These are phyloP conservation scores for Effrenium voratum DNA, from an alignment of 73 alveolate species.

Conservation along the genomic window DNA sequence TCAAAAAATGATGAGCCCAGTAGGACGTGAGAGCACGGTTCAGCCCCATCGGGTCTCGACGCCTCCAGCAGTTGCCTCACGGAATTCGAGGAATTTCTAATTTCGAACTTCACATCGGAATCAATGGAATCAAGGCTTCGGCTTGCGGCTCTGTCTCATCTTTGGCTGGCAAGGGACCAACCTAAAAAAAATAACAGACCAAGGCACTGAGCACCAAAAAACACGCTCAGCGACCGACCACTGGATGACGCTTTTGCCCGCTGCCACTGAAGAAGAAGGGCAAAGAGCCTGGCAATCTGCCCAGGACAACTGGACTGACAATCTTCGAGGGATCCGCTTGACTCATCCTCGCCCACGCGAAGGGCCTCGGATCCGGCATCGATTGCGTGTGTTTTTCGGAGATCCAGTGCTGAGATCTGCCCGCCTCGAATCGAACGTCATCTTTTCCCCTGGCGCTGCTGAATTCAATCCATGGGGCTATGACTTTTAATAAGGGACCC, in stretches of 20 bases:
- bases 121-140: no score
- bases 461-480: no score
- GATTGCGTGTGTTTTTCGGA: background rate
- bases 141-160: no score
- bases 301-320: background rate
- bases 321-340: background rate
- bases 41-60: no score
- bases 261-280: conserved; percentile 25
- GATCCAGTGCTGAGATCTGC: background rate
- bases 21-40: no score
- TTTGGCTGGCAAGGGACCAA: no score
- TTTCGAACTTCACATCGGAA: no score
- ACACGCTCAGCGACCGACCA: background rate
- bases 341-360: conserved; percentile 52
- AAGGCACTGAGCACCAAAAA: background rate
- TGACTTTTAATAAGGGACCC: no score
- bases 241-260: conserved; percentile 55
- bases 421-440: conserved; percentile 87
- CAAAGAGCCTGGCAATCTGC: background rate
- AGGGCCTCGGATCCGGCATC: conserved; percentile 7
- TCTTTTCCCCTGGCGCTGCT: conserved; percentile 81
- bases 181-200: background rate
- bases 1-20: no score
- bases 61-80: no score
- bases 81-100: no score